phyloP scores from a whole-genome alignment of 352 stramenopile genomes.

The Phytophthora pistaciae region DNA sequence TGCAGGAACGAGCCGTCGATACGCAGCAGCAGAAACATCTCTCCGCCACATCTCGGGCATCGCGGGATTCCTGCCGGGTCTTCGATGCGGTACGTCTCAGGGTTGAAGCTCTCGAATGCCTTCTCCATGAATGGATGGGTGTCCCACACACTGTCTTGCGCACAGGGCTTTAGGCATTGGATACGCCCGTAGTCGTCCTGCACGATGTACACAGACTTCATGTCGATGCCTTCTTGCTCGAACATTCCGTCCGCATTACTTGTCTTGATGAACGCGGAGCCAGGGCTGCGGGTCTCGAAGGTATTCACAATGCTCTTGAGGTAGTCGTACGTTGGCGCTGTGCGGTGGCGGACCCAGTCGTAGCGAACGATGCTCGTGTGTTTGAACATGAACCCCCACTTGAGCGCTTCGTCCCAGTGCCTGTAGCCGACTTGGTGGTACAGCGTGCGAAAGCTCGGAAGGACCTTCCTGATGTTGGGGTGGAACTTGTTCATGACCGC shows the following conservation, averaged over 20 bases:
- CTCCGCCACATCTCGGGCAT: slow-evolving; percentile 59
- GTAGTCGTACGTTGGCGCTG: slow-evolving; percentile 59
- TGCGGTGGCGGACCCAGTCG: slow-evolving; percentile 59
- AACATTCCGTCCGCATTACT: slow-evolving; percentile 83
- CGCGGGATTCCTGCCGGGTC: slow-evolving; percentile 56
- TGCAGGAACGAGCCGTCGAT: slow-evolving; percentile 62
- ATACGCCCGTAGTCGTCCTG: slow-evolving; percentile 74
- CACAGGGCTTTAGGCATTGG: slow-evolving; percentile 60
- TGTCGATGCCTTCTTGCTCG: slow-evolving; percentile 70
- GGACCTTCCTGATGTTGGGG: slow-evolving; percentile 45
- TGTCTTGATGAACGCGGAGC: slow-evolving; percentile 72
- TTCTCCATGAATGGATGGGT: slow-evolving; percentile 64
- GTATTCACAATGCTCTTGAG: slow-evolving; percentile 54
- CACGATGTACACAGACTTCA: slow-evolving; percentile 61
- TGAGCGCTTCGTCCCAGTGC: slow-evolving; percentile 49
- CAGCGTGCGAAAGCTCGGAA: slow-evolving; percentile 65
- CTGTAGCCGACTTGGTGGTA: slow-evolving; percentile 69
- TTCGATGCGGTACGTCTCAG: slow-evolving; percentile 62
- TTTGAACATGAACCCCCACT: slow-evolving; percentile 76
- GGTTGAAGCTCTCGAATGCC: slow-evolving; percentile 58
- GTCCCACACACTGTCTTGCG: slow-evolving; percentile 57
- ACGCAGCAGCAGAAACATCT: slow-evolving; percentile 63
- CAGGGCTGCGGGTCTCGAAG: slow-evolving; percentile 35
- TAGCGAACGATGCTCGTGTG: slow-evolving; percentile 68
- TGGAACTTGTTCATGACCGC: slow-evolving; percentile 74